These are phyloP conservation scores for Polyporus arcularius DNA, from an alignment of 768 basidiomycete species.

Conservation along the genomic window DNA sequence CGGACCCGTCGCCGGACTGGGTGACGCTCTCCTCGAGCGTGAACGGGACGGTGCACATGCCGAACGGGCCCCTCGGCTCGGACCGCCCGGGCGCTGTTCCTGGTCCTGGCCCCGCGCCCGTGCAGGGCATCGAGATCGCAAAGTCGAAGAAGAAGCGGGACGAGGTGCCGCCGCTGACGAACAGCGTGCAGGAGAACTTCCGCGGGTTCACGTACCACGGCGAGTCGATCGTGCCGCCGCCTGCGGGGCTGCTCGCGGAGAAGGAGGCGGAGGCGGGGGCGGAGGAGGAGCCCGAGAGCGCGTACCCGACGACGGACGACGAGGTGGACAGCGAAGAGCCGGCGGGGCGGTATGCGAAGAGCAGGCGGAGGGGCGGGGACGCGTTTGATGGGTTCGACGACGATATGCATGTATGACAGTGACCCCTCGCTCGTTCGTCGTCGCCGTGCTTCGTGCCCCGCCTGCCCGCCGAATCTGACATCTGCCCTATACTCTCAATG, in stretches of 20 bases:
- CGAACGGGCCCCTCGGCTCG: conserved; percentile 74
- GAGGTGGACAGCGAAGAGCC: conserved; percentile 70
- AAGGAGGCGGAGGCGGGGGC: conserved; percentile 37
- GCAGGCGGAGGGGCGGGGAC: conserved; percentile 42
- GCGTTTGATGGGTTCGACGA: conserved; percentile 34
- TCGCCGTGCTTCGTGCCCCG: not conserved
- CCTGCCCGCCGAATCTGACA: too few relatives aligned
- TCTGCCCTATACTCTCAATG: not conserved
- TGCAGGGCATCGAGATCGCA: conserved; percentile 51
- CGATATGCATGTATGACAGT: conserved; percentile 33
- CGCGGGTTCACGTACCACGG: conserved; percentile 90
- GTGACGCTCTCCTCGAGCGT: conserved; percentile 45
- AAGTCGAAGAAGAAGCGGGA: conserved; percentile 43
- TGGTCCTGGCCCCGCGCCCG: conserved; percentile 9
- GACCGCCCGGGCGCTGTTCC: conserved; percentile 24
- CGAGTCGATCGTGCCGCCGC: conserved; percentile 58
- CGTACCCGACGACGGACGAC: conserved; percentile 63
- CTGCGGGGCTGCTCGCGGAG: conserved; percentile 42
- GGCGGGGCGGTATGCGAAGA: conserved; percentile 67
- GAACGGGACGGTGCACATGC: conserved; percentile 51
- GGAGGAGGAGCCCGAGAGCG: conserved; percentile 38
- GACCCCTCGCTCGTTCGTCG: not conserved
- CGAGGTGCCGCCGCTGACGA: conserved; percentile 69
- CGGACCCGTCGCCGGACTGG: conserved; percentile 76
- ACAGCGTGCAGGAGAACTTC: conserved; percentile 95